Base-by-base conservation (phyloP, 371 early-diverging fungal species). In the Actinomucor elegans region DNA sequence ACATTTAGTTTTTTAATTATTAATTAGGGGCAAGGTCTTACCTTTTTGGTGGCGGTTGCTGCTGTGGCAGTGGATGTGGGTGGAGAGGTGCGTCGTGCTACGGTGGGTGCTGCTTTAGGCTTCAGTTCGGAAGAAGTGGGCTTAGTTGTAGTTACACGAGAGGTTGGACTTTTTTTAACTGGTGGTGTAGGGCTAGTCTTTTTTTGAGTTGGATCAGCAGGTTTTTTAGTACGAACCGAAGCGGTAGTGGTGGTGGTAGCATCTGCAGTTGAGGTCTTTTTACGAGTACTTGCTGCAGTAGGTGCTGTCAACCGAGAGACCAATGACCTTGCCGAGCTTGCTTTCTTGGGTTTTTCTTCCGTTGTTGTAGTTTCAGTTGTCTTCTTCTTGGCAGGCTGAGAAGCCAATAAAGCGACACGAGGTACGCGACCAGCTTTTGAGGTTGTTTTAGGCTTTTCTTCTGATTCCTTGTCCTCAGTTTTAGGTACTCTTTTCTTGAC, bases 271-370 rank as follows among this genome's bases (percentile, higher is more conserved):
- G 57, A 37, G 27, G 52, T n/a, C 52, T 59, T 65, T 42, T 48
- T 62, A 28, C 59, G 55, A 36, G 60, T 57, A 52, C 59, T 59
- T 17, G 59, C 53, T 29, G 48, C 57, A 48, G 60, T 59, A 36
- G 60, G 56, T 18, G 65, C 57, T 38, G 65, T 56, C 42, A 59
- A 52, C 36, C 65, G 27, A 44, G 65, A 67, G 18, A 56, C 57
- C 20, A 59, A 31, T 21, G 67, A 58, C 45, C 43, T 44, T 9
- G 59, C 44, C 3, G 55, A 31, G 10, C 23, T 44, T 5, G 33
- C 23, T 38, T 60, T 60, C 35, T 55, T 55, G 38, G 46, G 24
- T 20, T 44, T 54, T 33, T 55, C 55, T 35, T 56, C 52, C 33
- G 51, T 41, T 36, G 50, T 29, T 11, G 53, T 42, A 23, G 45